Percentiles rank a stretch among this genome's conserved stretches.
Conservation (phyloP, 1,284 basidiomycete genomes). For the Entoloma clypeatum region DNA sequence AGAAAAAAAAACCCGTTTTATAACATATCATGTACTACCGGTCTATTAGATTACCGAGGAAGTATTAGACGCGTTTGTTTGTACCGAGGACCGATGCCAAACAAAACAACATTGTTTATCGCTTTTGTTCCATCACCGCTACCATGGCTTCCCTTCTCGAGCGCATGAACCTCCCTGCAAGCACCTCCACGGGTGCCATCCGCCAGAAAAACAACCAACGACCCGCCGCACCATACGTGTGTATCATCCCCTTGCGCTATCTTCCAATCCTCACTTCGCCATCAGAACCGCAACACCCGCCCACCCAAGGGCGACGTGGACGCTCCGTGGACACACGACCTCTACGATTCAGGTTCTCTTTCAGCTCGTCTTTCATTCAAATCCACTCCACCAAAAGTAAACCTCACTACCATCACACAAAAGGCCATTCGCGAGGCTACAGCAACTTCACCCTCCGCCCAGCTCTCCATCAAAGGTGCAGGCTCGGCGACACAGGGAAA, state of each 20-base stretch:
- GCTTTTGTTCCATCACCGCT: too few relatives aligned
- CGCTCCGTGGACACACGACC: constrained; percentile 67
- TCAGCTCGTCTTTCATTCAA: constrained; percentile 51
- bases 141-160: constrained; percentile 65
- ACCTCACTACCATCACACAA: constrained; percentile 45
- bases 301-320: constrained; percentile 66
- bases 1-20: not conserved
- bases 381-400: constrained; percentile 39
- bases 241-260: constrained; percentile 35
- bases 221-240: constrained; percentile 62
- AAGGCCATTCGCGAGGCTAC: constrained; percentile 54
- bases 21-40: too few relatives aligned
- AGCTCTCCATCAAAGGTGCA: constrained; percentile 73
- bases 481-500: constrained; percentile 49
- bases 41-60: too few relatives aligned
- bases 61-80: too few relatives aligned
- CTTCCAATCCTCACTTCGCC: constrained; percentile 18
- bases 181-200: constrained; percentile 48
- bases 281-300: constrained; percentile 45
- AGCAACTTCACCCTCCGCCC: constrained; percentile 25
- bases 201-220: constrained; percentile 49
- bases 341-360: constrained; percentile 64
- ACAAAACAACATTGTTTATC: too few relatives aligned
- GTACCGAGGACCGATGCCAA: too few relatives aligned
- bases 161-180: constrained; percentile 52